Conservation (phyloP, 2,329 filamentous ascomycete species). For the Aspergillus sergii region DNA sequence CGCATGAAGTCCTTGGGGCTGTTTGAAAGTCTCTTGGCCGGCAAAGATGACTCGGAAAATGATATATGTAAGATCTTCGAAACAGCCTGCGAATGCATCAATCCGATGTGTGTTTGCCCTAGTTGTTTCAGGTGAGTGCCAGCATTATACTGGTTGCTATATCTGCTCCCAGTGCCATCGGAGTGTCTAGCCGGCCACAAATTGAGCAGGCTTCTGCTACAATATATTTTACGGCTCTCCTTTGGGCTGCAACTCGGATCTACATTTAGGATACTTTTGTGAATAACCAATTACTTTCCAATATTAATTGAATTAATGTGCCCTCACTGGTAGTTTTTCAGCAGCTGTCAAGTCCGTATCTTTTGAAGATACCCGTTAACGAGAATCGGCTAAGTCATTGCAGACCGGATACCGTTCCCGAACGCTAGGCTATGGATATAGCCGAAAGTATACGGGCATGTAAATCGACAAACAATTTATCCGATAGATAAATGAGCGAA, state of each 20-base stretch:
- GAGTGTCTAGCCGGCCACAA: not conserved
- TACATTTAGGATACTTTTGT: not conserved
- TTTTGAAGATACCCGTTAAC: too few species aligned
- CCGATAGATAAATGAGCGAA: not conserved
- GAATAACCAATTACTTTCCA: not conserved
- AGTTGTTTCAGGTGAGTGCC: not conserved
- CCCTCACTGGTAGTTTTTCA: too few species aligned
- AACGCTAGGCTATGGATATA: not conserved
- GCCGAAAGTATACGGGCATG: not conserved
- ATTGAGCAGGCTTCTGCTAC: not conserved
- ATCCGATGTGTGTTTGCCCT: not conserved
- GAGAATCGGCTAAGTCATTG: too few species aligned
- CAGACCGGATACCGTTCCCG: not conserved
- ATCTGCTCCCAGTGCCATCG: not conserved
- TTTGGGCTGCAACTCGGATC: not conserved
- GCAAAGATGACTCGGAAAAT: too few species aligned
- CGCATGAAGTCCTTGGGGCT: not conserved
- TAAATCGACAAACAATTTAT: not conserved
- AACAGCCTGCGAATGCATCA: not conserved
- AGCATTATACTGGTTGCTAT: not conserved
- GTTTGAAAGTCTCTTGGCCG: too few species aligned
- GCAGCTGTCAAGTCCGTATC: too few species aligned
- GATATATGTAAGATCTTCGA: not conserved
- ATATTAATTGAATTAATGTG: not conserved
- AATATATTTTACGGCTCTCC: not conserved